These are phyloP conservation scores for Saturnispora halmiae DNA, from an alignment of 805 yeast genomes.

Conservation along the genomic window DNA sequence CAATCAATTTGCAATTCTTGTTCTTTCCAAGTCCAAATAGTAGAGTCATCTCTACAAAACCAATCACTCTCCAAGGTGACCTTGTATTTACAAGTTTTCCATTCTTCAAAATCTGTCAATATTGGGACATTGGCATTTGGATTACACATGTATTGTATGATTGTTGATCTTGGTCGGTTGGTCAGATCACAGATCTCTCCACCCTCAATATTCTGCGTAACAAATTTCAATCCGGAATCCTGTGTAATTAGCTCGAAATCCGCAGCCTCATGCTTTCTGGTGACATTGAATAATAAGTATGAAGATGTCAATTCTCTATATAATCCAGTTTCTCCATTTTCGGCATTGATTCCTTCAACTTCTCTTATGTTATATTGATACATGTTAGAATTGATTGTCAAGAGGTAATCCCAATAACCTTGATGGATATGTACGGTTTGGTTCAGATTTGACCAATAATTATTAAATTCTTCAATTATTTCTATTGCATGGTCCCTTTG, in stretches of 20 bases:
- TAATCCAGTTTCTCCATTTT: neutral
- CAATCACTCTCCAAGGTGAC: constrained; percentile 13
- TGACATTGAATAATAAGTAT: neutral
- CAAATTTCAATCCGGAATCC: constrained; percentile 22
- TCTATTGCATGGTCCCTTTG: constrained; percentile 19
- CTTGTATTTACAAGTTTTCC: constrained; percentile 27
- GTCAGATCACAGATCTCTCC: constrained; percentile 31
- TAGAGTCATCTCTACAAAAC: constrained; percentile 10
- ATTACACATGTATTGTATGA: constrained; percentile 25
- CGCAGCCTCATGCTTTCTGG: constrained; percentile 14
- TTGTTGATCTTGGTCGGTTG: constrained; percentile 21
- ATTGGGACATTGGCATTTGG: constrained; percentile 13
- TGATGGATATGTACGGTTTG: constrained; percentile 6
- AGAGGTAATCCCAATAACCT: constrained; percentile 17
- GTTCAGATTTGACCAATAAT: neutral
- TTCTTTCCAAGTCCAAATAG: constrained; percentile 1
- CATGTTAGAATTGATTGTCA: constrained; percentile 11
- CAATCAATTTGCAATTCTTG: constrained; percentile 6
- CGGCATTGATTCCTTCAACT: neutral
- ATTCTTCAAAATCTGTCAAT: constrained; percentile 22
- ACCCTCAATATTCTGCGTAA: constrained; percentile 23
- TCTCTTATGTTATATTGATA: constrained; percentile 13
- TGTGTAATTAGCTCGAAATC: constrained; percentile 21
- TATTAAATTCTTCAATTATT: constrained; percentile 13
- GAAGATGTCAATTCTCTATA: neutral